These are phyloP conservation scores for Quercus mongolica DNA, from an alignment of 306 rosid genomes.

Conservation along the genomic window DNA sequence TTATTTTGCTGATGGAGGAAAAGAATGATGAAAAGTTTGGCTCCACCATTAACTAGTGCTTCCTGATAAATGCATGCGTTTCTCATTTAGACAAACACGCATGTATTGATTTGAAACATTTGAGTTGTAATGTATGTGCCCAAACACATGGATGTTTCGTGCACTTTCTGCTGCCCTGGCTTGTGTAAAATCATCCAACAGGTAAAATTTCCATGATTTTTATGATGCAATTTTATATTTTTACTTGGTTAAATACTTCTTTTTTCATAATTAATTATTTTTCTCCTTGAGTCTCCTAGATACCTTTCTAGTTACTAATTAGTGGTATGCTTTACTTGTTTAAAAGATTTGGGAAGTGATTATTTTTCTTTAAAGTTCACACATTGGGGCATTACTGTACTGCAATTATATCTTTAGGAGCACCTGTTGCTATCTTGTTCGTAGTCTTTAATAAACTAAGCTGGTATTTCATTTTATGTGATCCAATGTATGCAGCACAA, in stretches of 20 bases:
- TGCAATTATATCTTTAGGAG: neutral
- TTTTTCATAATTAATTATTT: neutral
- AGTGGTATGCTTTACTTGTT: neutral
- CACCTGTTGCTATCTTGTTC: neutral
- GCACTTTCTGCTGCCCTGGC: too few species aligned
- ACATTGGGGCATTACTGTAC: neutral
- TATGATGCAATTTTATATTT: too few species aligned
- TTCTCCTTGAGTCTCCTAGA: neutral
- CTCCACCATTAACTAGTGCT: neutral
- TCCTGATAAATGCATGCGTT: neutral
- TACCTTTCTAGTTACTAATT: neutral
- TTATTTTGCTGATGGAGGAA: neutral
- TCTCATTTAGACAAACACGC: neutral
- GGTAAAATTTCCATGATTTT: too few species aligned
- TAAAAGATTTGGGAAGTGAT: neutral
- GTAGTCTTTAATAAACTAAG: neutral
- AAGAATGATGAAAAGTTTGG: neutral
- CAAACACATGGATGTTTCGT: neutral
- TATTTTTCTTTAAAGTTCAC: neutral
- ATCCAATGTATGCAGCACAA: slow-evolving; percentile 3
- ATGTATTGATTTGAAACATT: neutral
- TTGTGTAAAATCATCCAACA: too few species aligned
- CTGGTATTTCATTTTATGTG: neutral
- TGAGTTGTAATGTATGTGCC: neutral
- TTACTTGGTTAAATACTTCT: too few species aligned